These are phyloP conservation scores for Trichoderma gamsii DNA, from an alignment of 495 filamentous ascomycete species.

Conservation along the genomic window DNA sequence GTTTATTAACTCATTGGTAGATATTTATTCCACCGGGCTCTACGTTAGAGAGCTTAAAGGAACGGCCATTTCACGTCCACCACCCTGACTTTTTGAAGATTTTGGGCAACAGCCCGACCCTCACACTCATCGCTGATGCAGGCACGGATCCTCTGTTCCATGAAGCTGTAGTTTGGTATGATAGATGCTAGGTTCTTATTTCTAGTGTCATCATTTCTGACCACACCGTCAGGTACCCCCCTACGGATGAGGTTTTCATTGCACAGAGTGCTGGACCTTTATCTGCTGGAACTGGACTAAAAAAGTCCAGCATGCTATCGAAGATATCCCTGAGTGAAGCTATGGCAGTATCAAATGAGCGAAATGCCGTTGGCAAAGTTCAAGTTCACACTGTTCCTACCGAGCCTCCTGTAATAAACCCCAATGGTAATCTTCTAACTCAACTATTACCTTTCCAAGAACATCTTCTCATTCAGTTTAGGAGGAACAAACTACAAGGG, in stretches of 20 bases:
- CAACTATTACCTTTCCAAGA: not conserved
- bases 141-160: conserved; percentile 43
- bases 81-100: conserved; percentile 40
- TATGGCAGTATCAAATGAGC: conserved; percentile 30
- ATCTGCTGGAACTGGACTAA: conserved; percentile 42
- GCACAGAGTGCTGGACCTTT: conserved; percentile 44
- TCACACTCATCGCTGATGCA: conserved; percentile 37
- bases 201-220: not conserved
- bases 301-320: conserved; percentile 45
- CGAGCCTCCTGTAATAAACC: conserved; percentile 38
- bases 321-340: conserved; percentile 43
- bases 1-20: conserved; percentile 16
- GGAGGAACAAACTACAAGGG: conserved; percentile 44
- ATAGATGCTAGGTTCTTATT: not conserved
- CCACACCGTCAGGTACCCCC: conserved; percentile 26
- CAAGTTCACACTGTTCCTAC: conserved; percentile 33
- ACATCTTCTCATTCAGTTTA: conserved; percentile 19
- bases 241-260: conserved; percentile 48
- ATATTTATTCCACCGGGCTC: conserved; percentile 33
- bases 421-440: conserved; percentile 35
- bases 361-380: conserved; percentile 38
- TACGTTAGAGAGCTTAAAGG: conserved; percentile 25
- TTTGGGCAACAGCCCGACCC: conserved; percentile 36
- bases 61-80: conserved; percentile 43
- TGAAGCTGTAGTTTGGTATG: conserved; percentile 47